These are phyloP conservation scores for Petunia axillaris DNA, from an alignment of 257 asterid genomes.

Conservation along the genomic window DNA sequence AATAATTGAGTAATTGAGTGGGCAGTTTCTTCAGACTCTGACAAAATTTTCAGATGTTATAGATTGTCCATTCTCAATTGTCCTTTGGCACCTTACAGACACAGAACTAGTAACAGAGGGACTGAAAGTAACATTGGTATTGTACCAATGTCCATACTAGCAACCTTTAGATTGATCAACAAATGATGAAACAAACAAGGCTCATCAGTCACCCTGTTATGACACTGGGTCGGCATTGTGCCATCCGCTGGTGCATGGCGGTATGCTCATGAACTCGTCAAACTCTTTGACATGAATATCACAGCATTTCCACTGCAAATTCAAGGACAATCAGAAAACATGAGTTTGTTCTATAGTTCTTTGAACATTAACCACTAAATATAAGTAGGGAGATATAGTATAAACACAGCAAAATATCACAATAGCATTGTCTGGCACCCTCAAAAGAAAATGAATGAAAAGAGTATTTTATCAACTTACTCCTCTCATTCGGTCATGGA, in stretches of 20 bases:
- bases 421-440: neutral
- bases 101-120: neutral
- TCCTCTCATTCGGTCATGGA: slow-evolving; percentile 94
- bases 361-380: neutral
- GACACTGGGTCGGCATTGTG: slow-evolving; percentile 59
- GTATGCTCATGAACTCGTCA: slow-evolving; percentile 81
- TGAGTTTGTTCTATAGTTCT: neutral
- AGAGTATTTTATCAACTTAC: slow-evolving; percentile 45
- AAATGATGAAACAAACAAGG: slow-evolving; percentile 20
- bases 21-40: neutral
- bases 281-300: slow-evolving; percentile 88
- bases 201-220: slow-evolving; percentile 24
- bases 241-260: slow-evolving; percentile 91
- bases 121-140: neutral
- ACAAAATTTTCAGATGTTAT: neutral
- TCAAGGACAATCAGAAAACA: neutral
- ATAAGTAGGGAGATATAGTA: neutral
- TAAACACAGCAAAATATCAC: slow-evolving; percentile 2
- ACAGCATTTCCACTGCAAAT: slow-evolving; percentile 92
- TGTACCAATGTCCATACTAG: neutral
- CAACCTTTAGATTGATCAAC: neutral
- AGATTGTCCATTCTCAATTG: slow-evolving; percentile 1
- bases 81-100: slow-evolving; percentile 14
- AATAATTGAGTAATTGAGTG: neutral
- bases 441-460: neutral